Evolutionary conservation across 768 basidiomycete genomes (phyloP).

Genomic region (Trametes villosa): DNA sequence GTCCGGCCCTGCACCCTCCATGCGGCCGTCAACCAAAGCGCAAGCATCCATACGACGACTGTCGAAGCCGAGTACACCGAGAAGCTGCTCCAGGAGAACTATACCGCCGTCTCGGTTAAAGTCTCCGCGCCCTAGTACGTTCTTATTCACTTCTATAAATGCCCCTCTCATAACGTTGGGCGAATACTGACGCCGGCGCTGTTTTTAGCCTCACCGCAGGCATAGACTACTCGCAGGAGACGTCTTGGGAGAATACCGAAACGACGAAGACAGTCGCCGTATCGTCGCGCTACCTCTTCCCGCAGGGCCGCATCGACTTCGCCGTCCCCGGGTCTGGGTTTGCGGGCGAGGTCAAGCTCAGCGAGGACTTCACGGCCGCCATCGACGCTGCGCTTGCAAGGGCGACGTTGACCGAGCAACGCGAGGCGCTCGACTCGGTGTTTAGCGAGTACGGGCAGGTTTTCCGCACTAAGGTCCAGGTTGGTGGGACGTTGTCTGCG

Average conservation of each 20-base stretch:
- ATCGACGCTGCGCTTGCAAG: not conserved
- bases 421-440: not conserved
- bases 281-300: constrained; percentile 5
- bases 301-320: not conserved
- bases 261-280: not conserved
- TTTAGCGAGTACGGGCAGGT: constrained; percentile 2
- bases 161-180: not conserved
- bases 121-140: constrained; percentile 1
- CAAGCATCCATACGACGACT: not conserved
- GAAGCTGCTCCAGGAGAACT: not conserved
- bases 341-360: not conserved
- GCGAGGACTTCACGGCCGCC: not conserved
- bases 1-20: not conserved
- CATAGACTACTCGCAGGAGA: not conserved
- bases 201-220: not conserved
- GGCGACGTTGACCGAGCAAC: not conserved
- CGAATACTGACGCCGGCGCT: too few relatives aligned
- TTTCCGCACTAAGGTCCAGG: constrained; percentile 1
- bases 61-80: constrained; percentile 6
- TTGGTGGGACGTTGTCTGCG: not conserved
- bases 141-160: too few relatives aligned
- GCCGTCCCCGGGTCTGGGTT: not conserved
- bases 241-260: not conserved
- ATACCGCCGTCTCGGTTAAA: not conserved
- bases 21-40: not conserved